Percentiles rank a stretch among this genome's conserved stretches.
phyloP scores from a whole-genome alignment of 306 rosid species.

The Sophora flavescens region DNA sequence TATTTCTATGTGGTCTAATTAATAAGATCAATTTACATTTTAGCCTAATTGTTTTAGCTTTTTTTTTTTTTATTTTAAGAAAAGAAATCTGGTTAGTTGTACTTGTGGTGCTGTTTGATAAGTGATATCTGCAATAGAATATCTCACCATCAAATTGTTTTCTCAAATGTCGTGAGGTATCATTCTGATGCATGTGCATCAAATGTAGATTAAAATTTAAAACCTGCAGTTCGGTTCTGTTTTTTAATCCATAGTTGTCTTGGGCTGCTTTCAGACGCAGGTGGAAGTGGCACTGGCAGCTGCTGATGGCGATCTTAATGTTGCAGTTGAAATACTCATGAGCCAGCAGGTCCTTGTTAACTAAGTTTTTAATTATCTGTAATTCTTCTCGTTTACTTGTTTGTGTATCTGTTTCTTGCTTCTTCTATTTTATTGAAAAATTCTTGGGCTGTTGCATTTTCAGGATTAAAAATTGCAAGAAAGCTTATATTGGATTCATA shows the following conservation, averaged over 20 bases:
- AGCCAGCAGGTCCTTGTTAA: constrained; percentile 83
- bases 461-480: constrained; percentile 58
- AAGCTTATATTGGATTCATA: constrained; percentile 38
- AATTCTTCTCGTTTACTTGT: neutral
- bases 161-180: constrained; percentile 4
- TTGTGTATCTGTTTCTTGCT: neutral
- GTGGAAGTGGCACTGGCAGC: constrained; percentile 98
- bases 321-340: constrained; percentile 96
- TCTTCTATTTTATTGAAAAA: constrained; percentile 19
- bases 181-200: constrained; percentile 29
- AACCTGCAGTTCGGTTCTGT: constrained; percentile 33
- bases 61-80: no score
- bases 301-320: constrained; percentile 92
- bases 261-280: constrained; percentile 77
- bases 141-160: neutral
- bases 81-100: neutral
- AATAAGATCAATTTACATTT: neutral
- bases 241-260: constrained; percentile 39
- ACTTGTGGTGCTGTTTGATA: constrained; percentile 13
- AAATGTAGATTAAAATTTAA: constrained; percentile 32
- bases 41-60: neutral
- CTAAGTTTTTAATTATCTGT: neutral
- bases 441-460: constrained; percentile 42
- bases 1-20: neutral
- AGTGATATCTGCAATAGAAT: neutral